A percentile compares a stretch with the other conserved stretches of the same genome.
Conservation (phyloP, 2,329 filamentous ascomycete species). For the Colletotrichum chrysophilum region DNA sequence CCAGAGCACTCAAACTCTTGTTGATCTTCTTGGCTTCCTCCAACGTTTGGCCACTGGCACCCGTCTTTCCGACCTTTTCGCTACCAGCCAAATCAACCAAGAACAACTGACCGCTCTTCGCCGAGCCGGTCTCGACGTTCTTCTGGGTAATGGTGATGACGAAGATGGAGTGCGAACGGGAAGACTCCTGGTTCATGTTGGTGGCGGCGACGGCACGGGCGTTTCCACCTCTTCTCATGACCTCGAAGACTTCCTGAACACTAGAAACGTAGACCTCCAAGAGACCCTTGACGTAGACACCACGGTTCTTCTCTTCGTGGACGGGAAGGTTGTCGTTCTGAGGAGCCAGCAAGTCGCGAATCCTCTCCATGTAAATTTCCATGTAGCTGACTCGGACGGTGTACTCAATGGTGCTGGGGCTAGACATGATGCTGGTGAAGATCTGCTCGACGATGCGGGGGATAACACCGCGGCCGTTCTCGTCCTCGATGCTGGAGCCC, state of each 20-base stretch:
- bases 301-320: constrained; percentile 96
- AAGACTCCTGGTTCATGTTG: constrained; percentile 99
- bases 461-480: constrained; percentile 88
- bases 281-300: constrained; percentile 95
- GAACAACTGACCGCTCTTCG: constrained; percentile 96
- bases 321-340: constrained; percentile 96
- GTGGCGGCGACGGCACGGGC: constrained; percentile 93
- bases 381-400: constrained; percentile 99
- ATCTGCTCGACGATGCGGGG: constrained; percentile 98
- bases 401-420: constrained; percentile 93
- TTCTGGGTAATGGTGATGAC: constrained; percentile 97
- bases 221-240: constrained; percentile 90
- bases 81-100: constrained; percentile 97
- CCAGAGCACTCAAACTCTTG: constrained; percentile 96
- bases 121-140: constrained; percentile 94
- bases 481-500: constrained; percentile 92
- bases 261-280: constrained; percentile 95
- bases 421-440: constrained; percentile 91
- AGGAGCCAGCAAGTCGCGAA: constrained; percentile 89
- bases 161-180: constrained; percentile 97
- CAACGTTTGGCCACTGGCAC: constrained; percentile 93
- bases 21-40: constrained; percentile 99
- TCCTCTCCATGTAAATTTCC: constrained; percentile 99
- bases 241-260: constrained; percentile 94
- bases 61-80: constrained; percentile 98